Conservation (phyloP, 345 rosid genomes). For the Brassica incana region DNA sequence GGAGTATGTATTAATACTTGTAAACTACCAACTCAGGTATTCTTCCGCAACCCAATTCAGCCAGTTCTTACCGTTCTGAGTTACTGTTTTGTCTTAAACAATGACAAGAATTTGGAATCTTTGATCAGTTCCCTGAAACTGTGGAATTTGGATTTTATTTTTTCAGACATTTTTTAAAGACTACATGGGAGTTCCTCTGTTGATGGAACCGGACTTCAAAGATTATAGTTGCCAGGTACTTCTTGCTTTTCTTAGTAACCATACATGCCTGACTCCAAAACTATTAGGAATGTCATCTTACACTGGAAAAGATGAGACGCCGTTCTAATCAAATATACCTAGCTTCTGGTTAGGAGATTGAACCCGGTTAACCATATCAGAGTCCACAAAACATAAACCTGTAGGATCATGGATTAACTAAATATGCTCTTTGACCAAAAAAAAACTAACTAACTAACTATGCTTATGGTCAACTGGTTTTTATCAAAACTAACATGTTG, state of each 20-base stretch:
- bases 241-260: not conserved
- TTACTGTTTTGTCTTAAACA: not conserved
- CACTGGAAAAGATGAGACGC: not conserved
- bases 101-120: not conserved
- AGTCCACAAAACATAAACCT: not conserved
- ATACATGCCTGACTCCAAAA: not conserved
- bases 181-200: slow-evolving; percentile 77
- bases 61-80: not conserved
- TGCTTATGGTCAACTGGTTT: not conserved
- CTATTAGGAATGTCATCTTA: not conserved
- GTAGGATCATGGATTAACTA: not conserved
- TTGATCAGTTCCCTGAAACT: not conserved
- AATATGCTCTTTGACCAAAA: no score
- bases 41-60: not conserved
- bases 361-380: not conserved
- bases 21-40: slow-evolving; percentile 91
- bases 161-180: slow-evolving; percentile 75
- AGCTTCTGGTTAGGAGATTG: not conserved
- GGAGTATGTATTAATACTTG: slow-evolving; percentile 88
- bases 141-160: not conserved
- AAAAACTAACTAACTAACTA: not conserved
- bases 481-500: not conserved
- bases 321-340: not conserved
- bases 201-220: slow-evolving; percentile 88
- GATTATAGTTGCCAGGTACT: slow-evolving; percentile 89